Base-by-base conservation (phyloP, 139 green algal species). In the Raphidocelis subcapitata region DNA sequence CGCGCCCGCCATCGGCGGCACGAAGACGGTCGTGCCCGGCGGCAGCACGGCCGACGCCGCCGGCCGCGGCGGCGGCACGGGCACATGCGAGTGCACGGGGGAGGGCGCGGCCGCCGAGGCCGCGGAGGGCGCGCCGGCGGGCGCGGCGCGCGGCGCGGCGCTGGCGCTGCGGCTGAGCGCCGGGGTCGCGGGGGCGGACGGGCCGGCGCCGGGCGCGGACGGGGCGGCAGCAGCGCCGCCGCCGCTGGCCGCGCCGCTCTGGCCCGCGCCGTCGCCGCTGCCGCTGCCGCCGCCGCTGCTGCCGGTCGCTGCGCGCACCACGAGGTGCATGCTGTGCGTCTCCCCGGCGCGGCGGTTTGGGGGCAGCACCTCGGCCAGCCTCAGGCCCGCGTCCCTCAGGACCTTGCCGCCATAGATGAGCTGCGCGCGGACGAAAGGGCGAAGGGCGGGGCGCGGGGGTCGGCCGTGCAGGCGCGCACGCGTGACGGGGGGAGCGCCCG, bases 341-440 rank as follows among this genome's bases (percentile, higher is more conserved):
- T 62, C 36, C 46, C 63, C 35, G 31, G 16, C 18, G 16, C 5
- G 20, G 21, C 72, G 37, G 32, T 83, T 76, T 76, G 81, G 74
- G 60, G 57, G 72, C 4, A 86, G 35, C 15, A 86, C 51, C 16
- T 83, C 72, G 14, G 55, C 52, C 2, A 86, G 36, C 2, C 24
- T 36, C 1, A 75, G 4, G 0, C 3, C 57, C 2, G 57, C 28
- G 60, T 88, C 74, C 67, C 87, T 88, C 1, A 92, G 73, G 20
- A 92, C 87, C 60, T 82, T 86, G 31, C 87, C 87, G 2, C 60
- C 87, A 62, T 89, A 91, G 0, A 92, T 89, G 16, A 91, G 63
- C 85, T 92, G 87, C 65, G 60, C 47, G 49, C 36, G 26, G 35
- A 21, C 21, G 20, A 65, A 24, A 41, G 51, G 5, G 16, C 24